Conservation (phyloP, 805 yeast genomes). For the Ogataea ganodermae region DNA sequence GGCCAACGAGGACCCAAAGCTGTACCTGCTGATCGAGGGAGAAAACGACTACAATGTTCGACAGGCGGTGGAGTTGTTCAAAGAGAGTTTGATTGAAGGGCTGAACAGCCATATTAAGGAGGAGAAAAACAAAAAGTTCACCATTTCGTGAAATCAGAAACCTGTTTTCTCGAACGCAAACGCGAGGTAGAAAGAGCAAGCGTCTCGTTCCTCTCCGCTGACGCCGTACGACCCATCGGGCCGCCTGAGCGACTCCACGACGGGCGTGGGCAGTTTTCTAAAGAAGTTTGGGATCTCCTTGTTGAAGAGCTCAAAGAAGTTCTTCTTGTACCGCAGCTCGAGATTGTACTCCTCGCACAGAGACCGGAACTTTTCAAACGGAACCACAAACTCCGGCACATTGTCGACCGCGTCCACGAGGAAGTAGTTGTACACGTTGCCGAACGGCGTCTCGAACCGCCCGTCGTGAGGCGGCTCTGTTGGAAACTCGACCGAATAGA, state of each 20-base stretch:
- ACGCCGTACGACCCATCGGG: conserved; percentile 83
- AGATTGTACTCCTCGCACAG: conserved; percentile 83
- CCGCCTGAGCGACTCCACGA: conserved; percentile 69
- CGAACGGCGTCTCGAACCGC: conserved; percentile 72
- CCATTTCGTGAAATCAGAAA: conserved; percentile 17
- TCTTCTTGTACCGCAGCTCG: conserved; percentile 68
- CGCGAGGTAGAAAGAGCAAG: conserved; percentile 79
- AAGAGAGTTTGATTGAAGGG: conserved; percentile 57
- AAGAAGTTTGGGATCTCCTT: conserved; percentile 74
- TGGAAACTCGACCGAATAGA: conserved; percentile 82
- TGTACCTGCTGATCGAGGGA: conserved; percentile 79
- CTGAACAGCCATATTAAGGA: conserved; percentile 25
- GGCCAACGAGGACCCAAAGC: conserved; percentile 65
- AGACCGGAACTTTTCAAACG: conserved; percentile 82
- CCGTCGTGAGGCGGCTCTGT: conserved; percentile 76
- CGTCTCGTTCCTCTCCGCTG: conserved; percentile 87
- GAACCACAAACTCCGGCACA: conserved; percentile 96
- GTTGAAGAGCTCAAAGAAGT: conserved; percentile 79
- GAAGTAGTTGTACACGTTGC: conserved; percentile 79
- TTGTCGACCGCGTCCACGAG: conserved; percentile 92
- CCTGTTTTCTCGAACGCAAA: conserved; percentile 70
- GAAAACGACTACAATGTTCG: conserved; percentile 57
- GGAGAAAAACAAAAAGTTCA: conserved; percentile 20
- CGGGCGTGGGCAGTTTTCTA: conserved; percentile 52
- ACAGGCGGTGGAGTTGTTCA: conserved; percentile 59